Evolutionary conservation across 2,329 filamentous ascomycete species (phyloP), one percentile per base, ranked within the genome.

Genomic region (Didymella keratinophila): DNA sequence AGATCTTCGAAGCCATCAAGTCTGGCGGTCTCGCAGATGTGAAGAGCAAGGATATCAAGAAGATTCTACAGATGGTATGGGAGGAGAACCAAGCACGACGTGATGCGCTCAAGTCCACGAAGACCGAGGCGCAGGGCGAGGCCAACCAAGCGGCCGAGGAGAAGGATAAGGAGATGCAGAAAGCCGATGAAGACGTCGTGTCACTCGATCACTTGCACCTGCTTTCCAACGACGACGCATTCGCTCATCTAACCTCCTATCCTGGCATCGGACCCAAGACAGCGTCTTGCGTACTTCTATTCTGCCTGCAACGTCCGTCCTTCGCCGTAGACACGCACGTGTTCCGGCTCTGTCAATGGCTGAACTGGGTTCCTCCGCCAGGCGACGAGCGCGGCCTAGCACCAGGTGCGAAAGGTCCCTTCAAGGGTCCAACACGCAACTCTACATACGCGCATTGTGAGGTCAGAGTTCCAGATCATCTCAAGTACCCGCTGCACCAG

Each of bases 11-110:
- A 49, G 85, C 89, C 0, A 92, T 95, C 69, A 87, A 86, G 65
- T 77, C 79, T 8, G 91, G 90, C 10, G 92, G 92, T 0, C 79
- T 93, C 2, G 89, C 87, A 2, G 83, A 85, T n/a, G 81, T 82
- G 16, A 95, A 93, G 76, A 88, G 86, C 58, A 87, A 84, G 51
- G 82, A 88, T 64, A 91, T 96, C 69, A 92, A 93, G 72, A 77
- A 78, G 16, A 92, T 92, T 34, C 80, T 96, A 9, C 85, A 92
- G 50, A 86, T 87, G 75, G 89, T 93, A 0, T 87, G 89, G 69
- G 79, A 86, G 43, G 87, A 92, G 65, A 92, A 91, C 36, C 80
- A 85, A 65, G 76, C 78, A n/a, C 82, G 86, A 11, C 81, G 80
- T 20, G 76, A 83, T 20, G 81, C 81, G 0, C 79, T 87, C 21